Conservation (phyloP, 176 grass and related monocot genomes). For the Rhynchospora breviuscula region DNA sequence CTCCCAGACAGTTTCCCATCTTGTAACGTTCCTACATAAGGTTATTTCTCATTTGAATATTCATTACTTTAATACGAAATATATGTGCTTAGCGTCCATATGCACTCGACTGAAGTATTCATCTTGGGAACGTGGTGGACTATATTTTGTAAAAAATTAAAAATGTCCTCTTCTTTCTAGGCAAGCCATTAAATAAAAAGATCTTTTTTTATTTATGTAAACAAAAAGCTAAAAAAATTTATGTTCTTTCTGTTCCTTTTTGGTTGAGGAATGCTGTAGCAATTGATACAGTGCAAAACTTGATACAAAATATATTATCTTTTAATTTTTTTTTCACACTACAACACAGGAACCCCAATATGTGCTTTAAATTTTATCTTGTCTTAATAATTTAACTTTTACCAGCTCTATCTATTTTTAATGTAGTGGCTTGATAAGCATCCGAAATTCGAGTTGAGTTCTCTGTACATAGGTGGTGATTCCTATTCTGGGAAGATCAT, state of each 20-base stretch:
- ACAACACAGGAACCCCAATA: neutral
- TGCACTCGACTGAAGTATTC: neutral
- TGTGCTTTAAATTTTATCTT: neutral
- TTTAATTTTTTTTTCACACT: neutral
- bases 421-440: slow-evolving; percentile 48
- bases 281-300: neutral
- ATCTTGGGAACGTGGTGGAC: neutral
- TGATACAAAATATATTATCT: neutral
- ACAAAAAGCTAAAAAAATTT: neutral
- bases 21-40: slow-evolving; percentile 49
- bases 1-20: slow-evolving; percentile 29
- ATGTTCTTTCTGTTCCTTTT: neutral
- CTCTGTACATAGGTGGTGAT: slow-evolving; percentile 79
- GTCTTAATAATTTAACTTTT: neutral
- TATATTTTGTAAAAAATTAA: neutral
- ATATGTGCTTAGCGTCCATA: neutral
- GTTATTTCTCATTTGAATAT: slow-evolving; percentile 20
- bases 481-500: slow-evolving; percentile 72
- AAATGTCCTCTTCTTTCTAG: neutral
- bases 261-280: neutral
- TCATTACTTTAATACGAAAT: neutral
- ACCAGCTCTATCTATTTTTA: neutral
- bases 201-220: neutral
- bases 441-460: slow-evolving; percentile 49
- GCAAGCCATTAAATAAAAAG: neutral